Base-by-base conservation (phyloP, 2,329 filamentous ascomycete species). In the Trichoderma atroviride region DNA sequence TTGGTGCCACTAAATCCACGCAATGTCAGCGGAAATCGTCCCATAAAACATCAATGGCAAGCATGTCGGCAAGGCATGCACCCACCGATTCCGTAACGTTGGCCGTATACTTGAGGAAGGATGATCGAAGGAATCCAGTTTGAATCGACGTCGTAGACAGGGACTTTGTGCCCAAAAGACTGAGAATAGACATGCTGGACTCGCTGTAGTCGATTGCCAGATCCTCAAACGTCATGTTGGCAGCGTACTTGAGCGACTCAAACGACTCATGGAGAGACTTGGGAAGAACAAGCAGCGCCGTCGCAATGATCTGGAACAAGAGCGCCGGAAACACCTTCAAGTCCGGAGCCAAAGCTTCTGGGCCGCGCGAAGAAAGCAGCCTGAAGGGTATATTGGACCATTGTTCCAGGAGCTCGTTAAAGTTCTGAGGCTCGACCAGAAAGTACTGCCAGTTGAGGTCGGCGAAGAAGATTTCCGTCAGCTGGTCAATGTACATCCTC, bases 191-290 rank as follows among this genome's bases (percentile, higher is more conserved):
- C 31, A 85, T 79, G 7, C 87, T 86, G 0, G 85, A 83, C 68
- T 89, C 87, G 73, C 87, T 89, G 74, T 89, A 90, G 69, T 89
- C 88, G 19, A 80, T 79, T 2, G 87, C 87, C 24, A 90, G 77
- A 62, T 89, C 86, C 75, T 89, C 86, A 70, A 89, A 88, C 2
- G 84, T 85, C 85, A 88, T 88, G 59, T 82, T 84, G 3, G 82
- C 83, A 0, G 85, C 84, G 73, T 89, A 88, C 75, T 89, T 89
- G 60, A 90, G 79, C 2, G 83, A 80, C 33, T 87, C 84, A 57
- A 88, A 87, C 5, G 79, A 82, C 50, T 82, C 77, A 35, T 86
- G 82, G 10, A 82, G 78, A 11, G 81, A 80, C 2, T 82, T 78
- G 0, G 85, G 83, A 29, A 89, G 79, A 37, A 84, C 82, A 62